phyloP scores from a whole-genome alignment of 2,329 filamentous ascomycete species.

The Periconia sp. region DNA sequence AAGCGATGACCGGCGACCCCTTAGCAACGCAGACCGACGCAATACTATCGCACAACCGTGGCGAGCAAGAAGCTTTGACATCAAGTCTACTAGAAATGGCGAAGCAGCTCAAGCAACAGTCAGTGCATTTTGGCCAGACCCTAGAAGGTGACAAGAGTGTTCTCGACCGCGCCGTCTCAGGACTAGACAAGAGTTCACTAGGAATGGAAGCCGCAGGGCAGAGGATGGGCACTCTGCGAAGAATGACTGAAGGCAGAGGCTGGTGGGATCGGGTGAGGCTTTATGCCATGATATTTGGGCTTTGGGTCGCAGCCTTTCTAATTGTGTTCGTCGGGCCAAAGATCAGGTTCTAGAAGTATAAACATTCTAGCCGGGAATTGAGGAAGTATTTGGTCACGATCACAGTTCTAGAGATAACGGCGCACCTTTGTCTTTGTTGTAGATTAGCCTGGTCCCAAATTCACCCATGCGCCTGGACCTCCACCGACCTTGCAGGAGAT shows the following conservation, averaged over 20 bases:
- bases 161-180: slow-evolving; percentile 72
- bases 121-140: slow-evolving; percentile 71
- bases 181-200: slow-evolving; percentile 76
- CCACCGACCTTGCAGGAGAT: no score
- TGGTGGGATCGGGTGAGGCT: slow-evolving; percentile 86
- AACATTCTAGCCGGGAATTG: neutral
- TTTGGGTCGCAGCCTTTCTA: slow-evolving; percentile 79
- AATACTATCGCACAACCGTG: slow-evolving; percentile 76
- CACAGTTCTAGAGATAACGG: no score
- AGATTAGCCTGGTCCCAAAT: no score
- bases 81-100: slow-evolving; percentile 83
- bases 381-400: no score
- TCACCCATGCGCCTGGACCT: no score
- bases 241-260: slow-evolving; percentile 86
- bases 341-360: slow-evolving; percentile 70
- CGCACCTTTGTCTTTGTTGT: no score
- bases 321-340: slow-evolving; percentile 89
- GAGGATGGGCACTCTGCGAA: slow-evolving; percentile 76
- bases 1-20: slow-evolving; percentile 31
- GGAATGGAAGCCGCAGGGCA: slow-evolving; percentile 78
- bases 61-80: slow-evolving; percentile 83
- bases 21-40: slow-evolving; percentile 60
- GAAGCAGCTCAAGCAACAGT: slow-evolving; percentile 75
- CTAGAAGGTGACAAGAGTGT: slow-evolving; percentile 78
- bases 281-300: slow-evolving; percentile 80